Evolutionary conservation across 176 grass and related monocot species (phyloP), one percentile per base, ranked within the genome.

Genomic region (Pontederia paniculata): DNA sequence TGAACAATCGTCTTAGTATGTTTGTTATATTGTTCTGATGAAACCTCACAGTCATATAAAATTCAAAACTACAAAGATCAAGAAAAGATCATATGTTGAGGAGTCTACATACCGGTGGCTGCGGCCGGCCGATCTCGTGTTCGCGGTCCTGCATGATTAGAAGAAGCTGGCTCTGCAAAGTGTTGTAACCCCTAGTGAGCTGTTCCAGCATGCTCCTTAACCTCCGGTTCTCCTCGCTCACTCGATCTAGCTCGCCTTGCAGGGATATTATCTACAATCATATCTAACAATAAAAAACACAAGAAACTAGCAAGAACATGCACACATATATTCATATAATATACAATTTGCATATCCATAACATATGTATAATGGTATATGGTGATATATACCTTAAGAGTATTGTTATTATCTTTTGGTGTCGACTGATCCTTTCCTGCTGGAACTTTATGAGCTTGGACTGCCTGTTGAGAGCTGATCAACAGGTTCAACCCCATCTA

Each of bases 151-250:
- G 15, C 21, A 48, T 20, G 13, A 48, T 10, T 17, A 16, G 67
- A 58, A 57, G 43, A 23, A 58, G 9, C 53, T 57, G 52, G 12
- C 15, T 48, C 17, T 70, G 54, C n/a, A 70, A 52, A n/a, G 43
- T 43, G 8, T 12, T 48, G 67, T 58, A 70, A 12, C 54, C 46
- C 19, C 13, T 48, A 21, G 54, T 44, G 54, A 70, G 67, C 42
- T 57, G 53, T 57, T 70, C 67, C 54, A 70, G 42, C 67, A 49
- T 58, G 42, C 54, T 48, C 17, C 18, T 48, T 18, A 70, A 20
- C 57, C 67, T 57, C 12, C 15, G 53, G 44, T 70, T 70, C 53
- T 70, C 67, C 10, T 70, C 43, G 3, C 19, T 44, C 3, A 58
- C 53, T 70, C 44, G 42, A 8, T 48, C 57, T 25, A 70, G 43